Conservation (phyloP, 768 basidiomycete genomes). For the Termitomyces sp. region DNA sequence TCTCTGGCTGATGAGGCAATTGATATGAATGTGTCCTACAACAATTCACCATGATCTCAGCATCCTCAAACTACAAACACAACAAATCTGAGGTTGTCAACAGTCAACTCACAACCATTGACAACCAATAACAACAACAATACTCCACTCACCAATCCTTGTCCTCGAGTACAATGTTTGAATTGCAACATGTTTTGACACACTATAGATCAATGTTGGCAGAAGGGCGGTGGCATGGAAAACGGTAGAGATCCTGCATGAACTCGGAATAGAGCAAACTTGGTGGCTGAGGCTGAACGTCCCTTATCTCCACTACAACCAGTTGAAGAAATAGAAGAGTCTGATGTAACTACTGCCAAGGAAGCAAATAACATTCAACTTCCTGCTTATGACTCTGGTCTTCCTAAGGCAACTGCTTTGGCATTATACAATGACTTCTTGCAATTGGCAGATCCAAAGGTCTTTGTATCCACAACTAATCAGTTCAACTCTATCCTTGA, state of each 20-base stretch:
- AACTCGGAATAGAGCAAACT: not conserved
- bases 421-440: not conserved
- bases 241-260: not conserved
- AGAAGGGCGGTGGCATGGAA: not conserved
- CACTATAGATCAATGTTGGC: not conserved
- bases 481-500: conserved; percentile 15
- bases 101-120: too few species aligned
- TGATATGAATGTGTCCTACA: not conserved
- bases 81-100: too few species aligned
- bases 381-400: not conserved
- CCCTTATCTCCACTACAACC: not conserved
- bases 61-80: too few species aligned
- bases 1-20: not conserved
- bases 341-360: not conserved
- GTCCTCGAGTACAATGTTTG: not conserved
- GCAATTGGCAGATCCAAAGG: not conserved
- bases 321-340: not conserved
- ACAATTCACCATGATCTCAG: not conserved
- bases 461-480: not conserved
- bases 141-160: too few species aligned
- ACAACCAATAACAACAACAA: too few species aligned
- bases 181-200: not conserved
- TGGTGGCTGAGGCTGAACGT: not conserved
- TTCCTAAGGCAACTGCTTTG: not conserved
- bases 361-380: not conserved